Base-by-base conservation (phyloP, 495 filamentous ascomycete genomes). In the Penicillium angulare region DNA sequence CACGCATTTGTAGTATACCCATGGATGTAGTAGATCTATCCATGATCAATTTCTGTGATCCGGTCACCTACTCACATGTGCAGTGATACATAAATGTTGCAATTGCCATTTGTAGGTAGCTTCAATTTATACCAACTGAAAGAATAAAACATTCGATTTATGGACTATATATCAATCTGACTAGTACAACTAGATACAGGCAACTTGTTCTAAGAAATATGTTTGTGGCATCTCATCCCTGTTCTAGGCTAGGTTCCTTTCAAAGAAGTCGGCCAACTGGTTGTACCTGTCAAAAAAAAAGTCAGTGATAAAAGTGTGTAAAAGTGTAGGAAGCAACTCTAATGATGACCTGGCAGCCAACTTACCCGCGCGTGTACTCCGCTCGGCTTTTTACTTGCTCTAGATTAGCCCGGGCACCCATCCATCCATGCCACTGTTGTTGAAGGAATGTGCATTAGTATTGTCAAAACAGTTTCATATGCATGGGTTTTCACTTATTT, bases 321-420 rank as follows among this genome's bases (percentile, higher is more conserved):
- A n/a, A n/a, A n/a, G n/a, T n/a, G n/a, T n/a, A n/a, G n/a, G n/a
- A n/a, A n/a, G n/a, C n/a, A n/a, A n/a, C n/a, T n/a, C n/a, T n/a
- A n/a, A n/a, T n/a, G n/a, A n/a, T n/a, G 8, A 12, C 22, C 6
- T 38, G 27, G 20, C 23, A 42, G n/a, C n/a, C 29, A 13, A 68
- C 70, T 64, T 59, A 80, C 69, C 79, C 82, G 26, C 76, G 75
- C 51, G 68, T 59, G 59, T 76, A 86, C 60, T 80, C 77, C 47
- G 68, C 75, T 49, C 57, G 53, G 44, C 73, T 76, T 33, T 69
- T 72, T 52, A 77, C 67, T n/a, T 76, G 60, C 23, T 69, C 67
- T 9, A 85, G 53, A n/a, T 82, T 62, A 0, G 81, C 79, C 29
- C 81, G 68, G 0, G 82, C 78, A 2, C 79, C 78, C 83, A 85